These are phyloP conservation scores for Suillus americanus DNA, from an alignment of 768 basidiomycete genomes.

Conservation along the genomic window DNA sequence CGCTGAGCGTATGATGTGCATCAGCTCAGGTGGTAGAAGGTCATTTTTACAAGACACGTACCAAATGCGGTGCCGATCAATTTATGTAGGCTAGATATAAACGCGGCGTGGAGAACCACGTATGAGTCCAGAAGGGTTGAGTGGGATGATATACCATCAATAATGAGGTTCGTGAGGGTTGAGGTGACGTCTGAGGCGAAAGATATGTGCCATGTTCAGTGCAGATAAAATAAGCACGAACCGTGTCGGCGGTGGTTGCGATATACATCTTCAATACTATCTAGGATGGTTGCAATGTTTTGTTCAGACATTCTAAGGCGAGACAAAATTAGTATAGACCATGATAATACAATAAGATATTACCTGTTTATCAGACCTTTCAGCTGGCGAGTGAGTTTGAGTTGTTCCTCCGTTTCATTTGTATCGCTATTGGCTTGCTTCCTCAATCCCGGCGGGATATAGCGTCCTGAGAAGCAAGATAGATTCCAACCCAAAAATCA, in stretches of 20 bases:
- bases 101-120: constrained; percentile 83
- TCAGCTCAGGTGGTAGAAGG: neutral
- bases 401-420: constrained; percentile 35
- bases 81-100: constrained; percentile 79
- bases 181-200: constrained; percentile 70
- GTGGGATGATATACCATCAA: constrained; percentile 78
- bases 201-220: constrained; percentile 10
- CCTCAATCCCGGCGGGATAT: constrained; percentile 83
- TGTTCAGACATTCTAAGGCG: constrained; percentile 79
- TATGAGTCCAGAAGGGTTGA: constrained; percentile 85
- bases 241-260: constrained; percentile 77
- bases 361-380: constrained; percentile 91
- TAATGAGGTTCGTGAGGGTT: constrained; percentile 70
- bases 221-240: constrained; percentile 29
- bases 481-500: neutral
- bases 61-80: constrained; percentile 88
- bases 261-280: constrained; percentile 74
- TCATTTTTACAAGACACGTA: constrained; percentile 35
- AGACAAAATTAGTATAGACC: neutral
- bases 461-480: constrained; percentile 40
- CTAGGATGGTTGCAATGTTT: constrained; percentile 76
- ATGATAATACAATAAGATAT: constrained; percentile 13
- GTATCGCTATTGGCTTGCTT: constrained; percentile 41
- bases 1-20: constrained; percentile 40
- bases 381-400: constrained; percentile 69